Conservation (phyloP, 768 basidiomycete species). For the Boletus coccyginus region DNA sequence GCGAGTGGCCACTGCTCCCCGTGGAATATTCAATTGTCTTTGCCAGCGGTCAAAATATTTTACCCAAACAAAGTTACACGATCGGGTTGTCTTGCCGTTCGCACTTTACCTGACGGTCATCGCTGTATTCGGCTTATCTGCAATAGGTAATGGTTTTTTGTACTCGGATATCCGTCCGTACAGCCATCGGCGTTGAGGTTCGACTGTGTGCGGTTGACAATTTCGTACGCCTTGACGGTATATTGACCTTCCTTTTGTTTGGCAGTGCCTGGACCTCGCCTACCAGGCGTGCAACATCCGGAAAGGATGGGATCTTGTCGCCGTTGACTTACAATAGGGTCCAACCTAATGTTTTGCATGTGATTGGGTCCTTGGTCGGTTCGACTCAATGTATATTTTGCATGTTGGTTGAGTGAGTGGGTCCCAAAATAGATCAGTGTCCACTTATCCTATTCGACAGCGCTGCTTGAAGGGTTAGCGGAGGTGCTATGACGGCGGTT, state of each 20-base stretch:
- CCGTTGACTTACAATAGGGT: neutral
- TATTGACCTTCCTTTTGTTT: neutral
- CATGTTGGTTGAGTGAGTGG: neutral
- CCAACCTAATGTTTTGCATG: neutral
- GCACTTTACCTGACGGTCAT: neutral
- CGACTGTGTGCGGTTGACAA: neutral
- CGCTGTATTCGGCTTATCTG: neutral
- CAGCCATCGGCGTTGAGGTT: no score
- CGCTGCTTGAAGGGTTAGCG: neutral
- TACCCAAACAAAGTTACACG: neutral
- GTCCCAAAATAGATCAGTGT: neutral
- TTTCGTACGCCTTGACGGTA: neutral
- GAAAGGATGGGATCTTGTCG: neutral
- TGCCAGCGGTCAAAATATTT: neutral
- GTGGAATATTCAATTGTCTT: neutral
- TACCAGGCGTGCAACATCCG: neutral
- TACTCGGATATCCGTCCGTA: neutral
- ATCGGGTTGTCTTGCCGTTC: neutral
- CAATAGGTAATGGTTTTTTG: neutral
- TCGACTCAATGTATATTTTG: neutral
- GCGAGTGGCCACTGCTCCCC: neutral
- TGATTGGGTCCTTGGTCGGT: neutral
- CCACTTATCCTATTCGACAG: neutral
- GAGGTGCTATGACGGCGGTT: conserved; percentile 1
- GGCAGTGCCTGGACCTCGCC: neutral